Base-by-base conservation (phyloP, 2,329 filamentous ascomycete genomes). In the Tolypocladium endophyticum region DNA sequence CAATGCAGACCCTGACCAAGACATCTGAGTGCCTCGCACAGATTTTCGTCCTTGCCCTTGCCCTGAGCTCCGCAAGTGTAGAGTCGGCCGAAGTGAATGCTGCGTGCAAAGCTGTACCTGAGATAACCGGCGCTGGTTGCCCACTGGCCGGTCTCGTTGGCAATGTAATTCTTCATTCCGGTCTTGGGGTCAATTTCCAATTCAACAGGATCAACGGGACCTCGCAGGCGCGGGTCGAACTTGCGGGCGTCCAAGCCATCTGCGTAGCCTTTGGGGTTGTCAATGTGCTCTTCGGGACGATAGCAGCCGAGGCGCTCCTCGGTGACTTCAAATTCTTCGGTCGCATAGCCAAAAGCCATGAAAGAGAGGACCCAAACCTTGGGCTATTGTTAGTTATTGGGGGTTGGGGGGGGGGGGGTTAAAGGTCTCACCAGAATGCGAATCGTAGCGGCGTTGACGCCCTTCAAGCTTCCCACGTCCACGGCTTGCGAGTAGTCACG, bases 101-200 rank as follows among this genome's bases (percentile, higher is more conserved):
- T 84, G 61, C 89, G 83, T 18, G 81, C 80, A 62, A 94, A 79
- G 66, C 88, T 92, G 74, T 85, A 90, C 65, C 87, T 86, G 61
- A 96, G 81, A 68, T 93, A 97, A 45, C 89, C 92, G 9, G 89
- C 79, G 63, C 92, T 96, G 25, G 94, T 99, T 1, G 92, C 90
- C 89, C 92, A 97, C 47, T 84, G 82, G 5, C 92, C 90, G 18
- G 76, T 79, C 72, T 97, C 93, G 68, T 97, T 97, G 61, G 93
- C 87, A 65, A 99, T 97, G 73, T 99, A 99, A 72, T 97, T 97
- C 75, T 97, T 99, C 93, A 99, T 96, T n/a, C 92, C 92, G 1
- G 90, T 94, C 7, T 82, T 77, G 39, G 77, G 76, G 68, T 94
- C 90, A 60, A 94, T 83, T 61, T 89, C 85, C 25, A 89, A 83